A percentile compares a stretch with the other conserved stretches of the same genome.
These are phyloP conservation scores for Xylariaceae sp. DNA, from an alignment of 2,329 filamentous ascomycete species.

Conservation along the genomic window DNA sequence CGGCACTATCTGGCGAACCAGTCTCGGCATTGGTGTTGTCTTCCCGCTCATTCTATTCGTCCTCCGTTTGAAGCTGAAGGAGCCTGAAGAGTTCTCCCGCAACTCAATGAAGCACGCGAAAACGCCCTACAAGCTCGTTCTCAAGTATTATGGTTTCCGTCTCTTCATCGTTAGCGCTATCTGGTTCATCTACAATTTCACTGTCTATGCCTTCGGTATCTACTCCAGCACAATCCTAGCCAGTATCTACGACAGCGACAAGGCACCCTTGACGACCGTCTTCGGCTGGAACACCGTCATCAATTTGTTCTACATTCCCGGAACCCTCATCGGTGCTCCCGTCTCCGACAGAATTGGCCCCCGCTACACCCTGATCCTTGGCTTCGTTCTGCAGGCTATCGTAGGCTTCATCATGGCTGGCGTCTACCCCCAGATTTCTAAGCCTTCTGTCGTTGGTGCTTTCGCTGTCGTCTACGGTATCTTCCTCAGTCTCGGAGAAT, in stretches of 20 bases:
- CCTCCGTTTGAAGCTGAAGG: slow-evolving; percentile 69
- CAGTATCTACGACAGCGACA: slow-evolving; percentile 56
- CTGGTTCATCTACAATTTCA: slow-evolving; percentile 89
- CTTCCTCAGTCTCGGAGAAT: slow-evolving; percentile 73
- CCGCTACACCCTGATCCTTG: slow-evolving; percentile 67
- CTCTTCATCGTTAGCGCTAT: slow-evolving; percentile 69
- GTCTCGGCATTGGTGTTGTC: slow-evolving; percentile 74
- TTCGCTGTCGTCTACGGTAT: slow-evolving; percentile 80
- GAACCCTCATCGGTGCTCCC: slow-evolving; percentile 74
- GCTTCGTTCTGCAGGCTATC: slow-evolving; percentile 69
- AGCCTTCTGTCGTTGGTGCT: slow-evolving; percentile 63
- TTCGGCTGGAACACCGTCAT: slow-evolving; percentile 89
- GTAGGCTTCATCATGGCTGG: slow-evolving; percentile 90
- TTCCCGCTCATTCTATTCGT: slow-evolving; percentile 71
- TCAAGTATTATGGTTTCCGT: slow-evolving; percentile 71
- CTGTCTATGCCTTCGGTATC: slow-evolving; percentile 79
- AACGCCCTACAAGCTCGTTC: slow-evolving; percentile 54
- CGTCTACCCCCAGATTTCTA: slow-evolving; percentile 68
- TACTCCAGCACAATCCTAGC: slow-evolving; percentile 75
- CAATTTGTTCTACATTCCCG: slow-evolving; percentile 86
- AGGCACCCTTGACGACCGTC: slow-evolving; percentile 65
- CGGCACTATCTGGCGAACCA: slow-evolving; percentile 77
- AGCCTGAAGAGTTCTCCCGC: slow-evolving; percentile 73
- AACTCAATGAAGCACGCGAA: slow-evolving; percentile 62
- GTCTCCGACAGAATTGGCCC: slow-evolving; percentile 78